These are phyloP conservation scores for Eremochloa ophiuroides DNA, from an alignment of 176 grass and related monocot species.

Conservation along the genomic window DNA sequence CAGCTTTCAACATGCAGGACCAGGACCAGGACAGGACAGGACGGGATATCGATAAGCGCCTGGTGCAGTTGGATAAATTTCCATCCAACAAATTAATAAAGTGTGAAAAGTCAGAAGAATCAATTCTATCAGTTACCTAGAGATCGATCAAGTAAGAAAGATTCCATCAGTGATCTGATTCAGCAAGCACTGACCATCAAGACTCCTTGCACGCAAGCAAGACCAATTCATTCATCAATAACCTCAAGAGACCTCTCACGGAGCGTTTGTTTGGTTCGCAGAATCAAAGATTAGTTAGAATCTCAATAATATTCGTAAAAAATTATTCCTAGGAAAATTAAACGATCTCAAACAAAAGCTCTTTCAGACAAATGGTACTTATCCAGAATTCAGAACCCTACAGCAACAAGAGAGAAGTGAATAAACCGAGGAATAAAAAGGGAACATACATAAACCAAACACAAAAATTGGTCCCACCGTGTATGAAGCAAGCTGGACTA, in stretches of 20 bases:
- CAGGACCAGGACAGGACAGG: neutral
- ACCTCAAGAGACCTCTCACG: neutral
- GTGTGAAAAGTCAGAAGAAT: too few relatives aligned
- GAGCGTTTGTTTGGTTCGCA: neutral
- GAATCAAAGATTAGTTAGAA: neutral
- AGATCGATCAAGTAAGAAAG: neutral
- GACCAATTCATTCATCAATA: neutral
- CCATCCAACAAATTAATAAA: neutral
- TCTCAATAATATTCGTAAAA: neutral
- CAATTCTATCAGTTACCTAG: neutral
- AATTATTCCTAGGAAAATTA: neutral
- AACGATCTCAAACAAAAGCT: neutral
- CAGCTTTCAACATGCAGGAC: neutral
- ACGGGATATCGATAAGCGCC: neutral
- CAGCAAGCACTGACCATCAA: neutral
- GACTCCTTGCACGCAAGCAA: neutral
- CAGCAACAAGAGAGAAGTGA: conserved; percentile 7
- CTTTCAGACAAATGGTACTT: too few relatives aligned
- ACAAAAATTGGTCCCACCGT: too few relatives aligned
- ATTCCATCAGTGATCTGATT: neutral
- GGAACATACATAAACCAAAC: neutral
- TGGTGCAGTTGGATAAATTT: neutral
- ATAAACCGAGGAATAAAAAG: neutral
- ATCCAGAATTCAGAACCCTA: too few relatives aligned
- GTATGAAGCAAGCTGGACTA: too few relatives aligned